A percentile compares a stretch with the other conserved stretches of the same genome.
Conservation (phyloP, 192 early-diverging fungal genomes). For the Mycoemilia scoparia region DNA sequence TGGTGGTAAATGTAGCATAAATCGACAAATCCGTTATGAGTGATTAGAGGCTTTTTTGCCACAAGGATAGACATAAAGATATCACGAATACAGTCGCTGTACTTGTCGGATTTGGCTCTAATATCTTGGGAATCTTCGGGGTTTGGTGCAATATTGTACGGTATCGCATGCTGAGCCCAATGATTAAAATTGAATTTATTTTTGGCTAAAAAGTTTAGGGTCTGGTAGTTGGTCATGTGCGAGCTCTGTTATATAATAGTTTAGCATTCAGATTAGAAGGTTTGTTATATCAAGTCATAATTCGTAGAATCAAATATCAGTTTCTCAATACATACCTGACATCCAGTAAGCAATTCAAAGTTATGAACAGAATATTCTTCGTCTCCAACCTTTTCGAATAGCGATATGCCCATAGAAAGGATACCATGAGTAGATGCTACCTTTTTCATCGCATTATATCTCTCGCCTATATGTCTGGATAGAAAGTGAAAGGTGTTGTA, state of each 20-base stretch:
- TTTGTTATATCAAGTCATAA: neutral
- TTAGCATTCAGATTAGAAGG: too few relatives aligned
- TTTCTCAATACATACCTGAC: too few relatives aligned
- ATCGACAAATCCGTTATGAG: slow-evolving; percentile 92
- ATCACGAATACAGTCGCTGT: slow-evolving; percentile 30
- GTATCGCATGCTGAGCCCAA: slow-evolving; percentile 58
- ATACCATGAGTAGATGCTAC: slow-evolving; percentile 60
- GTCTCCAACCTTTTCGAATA: slow-evolving; percentile 27
- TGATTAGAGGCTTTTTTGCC: slow-evolving; percentile 43
- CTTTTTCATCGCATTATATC: slow-evolving; percentile 55
- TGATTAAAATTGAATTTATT: slow-evolving; percentile 76
- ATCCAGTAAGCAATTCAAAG: neutral
- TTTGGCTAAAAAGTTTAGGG: slow-evolving; percentile 61
- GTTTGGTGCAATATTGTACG: slow-evolving; percentile 42
- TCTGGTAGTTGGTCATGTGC: slow-evolving; percentile 48
- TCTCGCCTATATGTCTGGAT: slow-evolving; percentile 63
- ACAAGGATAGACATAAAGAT: slow-evolving; percentile 35
- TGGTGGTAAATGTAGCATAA: slow-evolving; percentile 82
- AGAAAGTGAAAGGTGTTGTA: neutral
- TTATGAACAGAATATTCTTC: neutral
- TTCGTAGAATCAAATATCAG: neutral
- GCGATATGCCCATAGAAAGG: slow-evolving; percentile 64
- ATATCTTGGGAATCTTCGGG: slow-evolving; percentile 13
- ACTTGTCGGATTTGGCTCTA: slow-evolving; percentile 11
- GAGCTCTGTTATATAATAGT: slow-evolving; percentile 34